Conservation (phyloP, 1,284 basidiomycete genomes). For the Apiotrichum porosum region DNA sequence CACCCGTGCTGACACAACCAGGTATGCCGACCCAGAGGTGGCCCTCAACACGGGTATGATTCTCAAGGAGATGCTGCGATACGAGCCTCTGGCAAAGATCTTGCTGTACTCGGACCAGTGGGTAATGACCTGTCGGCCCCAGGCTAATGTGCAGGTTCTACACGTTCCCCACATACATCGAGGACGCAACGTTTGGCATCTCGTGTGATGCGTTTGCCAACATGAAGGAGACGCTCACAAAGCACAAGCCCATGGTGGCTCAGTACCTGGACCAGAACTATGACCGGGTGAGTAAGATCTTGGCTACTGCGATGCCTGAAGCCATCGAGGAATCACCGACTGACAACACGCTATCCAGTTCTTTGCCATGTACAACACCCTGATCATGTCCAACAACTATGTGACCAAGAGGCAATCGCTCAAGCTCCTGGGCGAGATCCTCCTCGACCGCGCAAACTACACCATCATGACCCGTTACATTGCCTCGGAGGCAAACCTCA, state of each 20-base stretch:
- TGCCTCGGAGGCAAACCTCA: conserved; percentile 79
- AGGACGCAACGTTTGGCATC: conserved; percentile 94
- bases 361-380: conserved; percentile 87
- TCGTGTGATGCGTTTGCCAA: conserved; percentile 97
- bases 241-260: conserved; percentile 95
- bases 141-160: conserved; percentile 92
- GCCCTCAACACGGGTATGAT: conserved; percentile 98
- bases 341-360: conserved; percentile 58
- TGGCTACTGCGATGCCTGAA: neutral
- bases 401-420: conserved; percentile 99
- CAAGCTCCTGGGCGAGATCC: conserved; percentile 94
- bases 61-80: conserved; percentile 90
- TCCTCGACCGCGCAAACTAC: conserved; percentile 96
- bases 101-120: conserved; percentile 89
- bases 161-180: conserved; percentile 93
- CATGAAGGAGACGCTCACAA: conserved; percentile 89
- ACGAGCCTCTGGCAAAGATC: conserved; percentile 86
- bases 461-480: conserved; percentile 99
- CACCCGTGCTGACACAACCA: too few species aligned
- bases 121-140: too few species aligned
- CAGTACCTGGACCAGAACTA: conserved; percentile 95
- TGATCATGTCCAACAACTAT: conserved; percentile 91
- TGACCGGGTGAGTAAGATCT: conserved; percentile 63
- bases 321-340: neutral
- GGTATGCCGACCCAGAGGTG: conserved; percentile 88